These are phyloP conservation scores for Cordyceps tenuipes DNA, from an alignment of 2,329 filamentous ascomycete genomes.

Conservation along the genomic window DNA sequence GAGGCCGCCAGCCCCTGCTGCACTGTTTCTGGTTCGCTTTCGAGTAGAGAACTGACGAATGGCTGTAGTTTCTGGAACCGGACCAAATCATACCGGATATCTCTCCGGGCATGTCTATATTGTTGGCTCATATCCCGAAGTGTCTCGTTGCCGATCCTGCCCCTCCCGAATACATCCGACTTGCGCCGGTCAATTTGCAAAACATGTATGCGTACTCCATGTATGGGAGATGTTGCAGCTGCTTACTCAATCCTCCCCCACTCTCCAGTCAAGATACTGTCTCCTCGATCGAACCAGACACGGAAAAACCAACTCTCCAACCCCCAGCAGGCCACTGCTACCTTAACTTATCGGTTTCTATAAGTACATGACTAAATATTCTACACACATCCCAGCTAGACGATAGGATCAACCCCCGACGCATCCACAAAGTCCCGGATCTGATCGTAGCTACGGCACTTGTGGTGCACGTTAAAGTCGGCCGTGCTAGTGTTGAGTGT, in stretches of 20 bases:
- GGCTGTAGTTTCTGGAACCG: background rate
- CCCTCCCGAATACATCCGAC: background rate
- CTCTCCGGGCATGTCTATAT: background rate
- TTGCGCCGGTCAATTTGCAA: background rate
- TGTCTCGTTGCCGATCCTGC: background rate
- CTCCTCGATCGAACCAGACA: too few species aligned
- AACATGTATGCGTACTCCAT: background rate
- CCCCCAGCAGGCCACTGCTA: too few species aligned
- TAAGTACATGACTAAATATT: background rate
- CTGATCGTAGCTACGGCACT: conserved; percentile 9
- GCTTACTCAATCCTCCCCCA: too few species aligned
- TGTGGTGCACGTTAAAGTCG: conserved; percentile 7
- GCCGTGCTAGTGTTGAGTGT: conserved; percentile 1
- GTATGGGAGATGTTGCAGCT: background rate
- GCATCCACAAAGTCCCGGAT: background rate
- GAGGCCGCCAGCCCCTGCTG: background rate
- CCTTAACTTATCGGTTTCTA: background rate
- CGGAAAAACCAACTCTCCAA: background rate
- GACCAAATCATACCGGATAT: background rate
- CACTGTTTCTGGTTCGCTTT: background rate
- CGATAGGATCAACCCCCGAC: background rate
- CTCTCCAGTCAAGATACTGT: too few species aligned
- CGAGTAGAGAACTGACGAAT: background rate
- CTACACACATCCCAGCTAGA: background rate
- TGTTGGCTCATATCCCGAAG: background rate